phyloP scores from a whole-genome alignment of 2,329 filamentous ascomycete species.

The Teratosphaeriaceae sp. region DNA sequence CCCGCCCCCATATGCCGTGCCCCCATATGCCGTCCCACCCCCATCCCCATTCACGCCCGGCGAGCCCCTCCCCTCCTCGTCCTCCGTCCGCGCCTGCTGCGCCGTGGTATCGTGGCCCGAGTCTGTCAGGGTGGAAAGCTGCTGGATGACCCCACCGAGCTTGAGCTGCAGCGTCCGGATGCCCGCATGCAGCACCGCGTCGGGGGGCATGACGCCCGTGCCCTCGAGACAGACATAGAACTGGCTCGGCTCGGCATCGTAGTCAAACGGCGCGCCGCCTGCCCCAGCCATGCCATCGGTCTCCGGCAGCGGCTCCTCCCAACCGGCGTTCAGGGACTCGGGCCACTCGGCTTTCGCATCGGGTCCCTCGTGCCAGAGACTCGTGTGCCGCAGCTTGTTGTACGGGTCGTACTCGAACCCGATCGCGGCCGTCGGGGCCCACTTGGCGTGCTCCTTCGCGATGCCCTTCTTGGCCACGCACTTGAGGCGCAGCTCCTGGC shows the following conservation, averaged over 20 bases:
- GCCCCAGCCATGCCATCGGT: conserved; percentile 52
- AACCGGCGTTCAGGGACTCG: conserved; percentile 55
- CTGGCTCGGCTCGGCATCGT: conserved; percentile 66
- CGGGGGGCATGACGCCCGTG: conserved; percentile 79
- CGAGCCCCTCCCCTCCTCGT: conserved; percentile 52
- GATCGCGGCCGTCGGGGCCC: conserved; percentile 86
- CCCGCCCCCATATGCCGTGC: conserved; percentile 6
- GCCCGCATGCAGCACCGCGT: conserved; percentile 80
- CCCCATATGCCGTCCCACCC: conserved; percentile 59
- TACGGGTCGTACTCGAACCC: conserved; percentile 98
- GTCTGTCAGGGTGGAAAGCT: conserved; percentile 51
- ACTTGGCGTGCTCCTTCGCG: conserved; percentile 97
- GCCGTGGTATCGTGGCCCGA: conserved; percentile 49
- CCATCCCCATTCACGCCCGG: conserved; percentile 62
- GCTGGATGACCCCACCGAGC: conserved; percentile 70
- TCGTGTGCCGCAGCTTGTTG: conserved; percentile 87
- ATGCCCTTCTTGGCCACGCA: conserved; percentile 98
- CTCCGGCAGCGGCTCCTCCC: conserved; percentile 72
- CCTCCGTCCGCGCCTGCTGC: conserved; percentile 40
- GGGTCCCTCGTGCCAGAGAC: conserved; percentile 92
- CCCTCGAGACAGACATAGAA: conserved; percentile 96
- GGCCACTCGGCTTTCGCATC: conserved; percentile 34
- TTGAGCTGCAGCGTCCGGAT: conserved; percentile 88
- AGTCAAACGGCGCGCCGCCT: conserved; percentile 57
- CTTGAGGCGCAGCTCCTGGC: conserved; percentile 81